These are phyloP conservation scores for Themeda triandra DNA, from an alignment of 176 grass and related monocot species.

Conservation along the genomic window DNA sequence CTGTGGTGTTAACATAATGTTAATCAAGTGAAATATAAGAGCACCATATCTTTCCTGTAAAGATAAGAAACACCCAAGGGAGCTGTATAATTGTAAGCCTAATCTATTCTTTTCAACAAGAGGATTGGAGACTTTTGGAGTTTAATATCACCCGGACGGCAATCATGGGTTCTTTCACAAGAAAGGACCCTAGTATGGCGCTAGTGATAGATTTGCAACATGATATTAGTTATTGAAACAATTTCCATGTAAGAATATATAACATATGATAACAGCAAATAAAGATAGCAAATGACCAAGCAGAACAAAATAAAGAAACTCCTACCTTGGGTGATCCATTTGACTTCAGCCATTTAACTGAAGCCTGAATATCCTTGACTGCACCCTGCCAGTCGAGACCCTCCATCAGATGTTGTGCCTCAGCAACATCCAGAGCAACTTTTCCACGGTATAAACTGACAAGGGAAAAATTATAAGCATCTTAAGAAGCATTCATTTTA, in stretches of 20 bases:
- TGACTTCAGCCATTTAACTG: constrained; percentile 93
- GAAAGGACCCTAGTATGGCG: background rate
- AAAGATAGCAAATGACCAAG: background rate
- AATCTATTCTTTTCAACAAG: background rate
- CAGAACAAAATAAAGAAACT: background rate
- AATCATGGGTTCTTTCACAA: background rate
- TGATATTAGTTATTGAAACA: background rate
- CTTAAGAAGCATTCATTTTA: background rate
- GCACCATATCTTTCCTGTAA: background rate
- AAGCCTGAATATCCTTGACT: constrained; percentile 86
- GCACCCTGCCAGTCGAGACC: constrained; percentile 85
- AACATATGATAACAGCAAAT: background rate
- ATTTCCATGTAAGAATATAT: background rate
- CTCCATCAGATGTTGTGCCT: constrained; percentile 86
- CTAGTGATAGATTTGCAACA: background rate
- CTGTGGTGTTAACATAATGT: background rate
- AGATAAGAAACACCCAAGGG: background rate
- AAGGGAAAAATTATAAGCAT: background rate
- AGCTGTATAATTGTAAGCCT: background rate
- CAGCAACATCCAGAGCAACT: constrained; percentile 79
- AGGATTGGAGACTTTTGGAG: background rate
- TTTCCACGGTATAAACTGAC: constrained; percentile 93
- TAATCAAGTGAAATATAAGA: background rate
- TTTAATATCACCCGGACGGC: background rate
- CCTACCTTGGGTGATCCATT: constrained; percentile 83